phyloP scores from a whole-genome alignment of 108 stramenopile genomes.

The Nitzschia sp. region DNA sequence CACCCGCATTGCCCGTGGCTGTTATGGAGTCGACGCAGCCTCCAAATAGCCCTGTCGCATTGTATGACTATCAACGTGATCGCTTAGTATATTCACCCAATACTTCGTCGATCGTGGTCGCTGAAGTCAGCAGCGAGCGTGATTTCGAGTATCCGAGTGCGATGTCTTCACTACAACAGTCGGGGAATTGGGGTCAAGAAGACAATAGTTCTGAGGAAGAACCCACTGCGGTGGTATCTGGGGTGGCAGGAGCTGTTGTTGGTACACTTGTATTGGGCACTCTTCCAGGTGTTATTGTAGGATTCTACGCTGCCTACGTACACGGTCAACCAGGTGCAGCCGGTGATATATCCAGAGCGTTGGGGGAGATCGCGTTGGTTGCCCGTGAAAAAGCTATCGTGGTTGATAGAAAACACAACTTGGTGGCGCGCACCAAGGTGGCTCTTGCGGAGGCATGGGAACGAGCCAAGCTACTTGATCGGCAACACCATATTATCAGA shows the following conservation, averaged over 20 bases:
- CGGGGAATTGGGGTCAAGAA: background rate
- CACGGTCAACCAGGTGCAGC: constrained; percentile 17
- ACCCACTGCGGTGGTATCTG: constrained; percentile 8
- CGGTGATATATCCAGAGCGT: constrained; percentile 35
- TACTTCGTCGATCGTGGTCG: background rate
- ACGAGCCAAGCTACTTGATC: constrained; percentile 43
- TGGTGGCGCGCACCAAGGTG: constrained; percentile 43
- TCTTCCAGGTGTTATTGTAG: constrained; percentile 8
- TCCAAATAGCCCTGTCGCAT: background rate
- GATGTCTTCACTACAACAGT: background rate
- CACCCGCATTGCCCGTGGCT: background rate
- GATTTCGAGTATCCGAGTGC: background rate
- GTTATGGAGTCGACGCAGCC: background rate
- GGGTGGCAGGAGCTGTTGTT: constrained; percentile 12
- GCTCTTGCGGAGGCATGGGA: constrained; percentile 10
- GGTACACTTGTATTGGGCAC: constrained; percentile 17
- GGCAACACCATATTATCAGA: constrained; percentile 45
- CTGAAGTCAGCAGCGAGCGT: background rate
- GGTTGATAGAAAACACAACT: constrained; percentile 48
- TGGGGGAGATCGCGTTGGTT: constrained; percentile 36
- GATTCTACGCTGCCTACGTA: constrained; percentile 24
- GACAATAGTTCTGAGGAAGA: background rate
- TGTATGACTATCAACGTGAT: background rate
- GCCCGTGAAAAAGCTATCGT: constrained; percentile 29
- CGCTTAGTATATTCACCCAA: background rate